Percentiles rank a stretch among this genome's conserved stretches.
Evolutionary conservation across 2,329 filamentous ascomycete genomes (phyloP).

Genomic region (Chlorencoelia australis): DNA sequence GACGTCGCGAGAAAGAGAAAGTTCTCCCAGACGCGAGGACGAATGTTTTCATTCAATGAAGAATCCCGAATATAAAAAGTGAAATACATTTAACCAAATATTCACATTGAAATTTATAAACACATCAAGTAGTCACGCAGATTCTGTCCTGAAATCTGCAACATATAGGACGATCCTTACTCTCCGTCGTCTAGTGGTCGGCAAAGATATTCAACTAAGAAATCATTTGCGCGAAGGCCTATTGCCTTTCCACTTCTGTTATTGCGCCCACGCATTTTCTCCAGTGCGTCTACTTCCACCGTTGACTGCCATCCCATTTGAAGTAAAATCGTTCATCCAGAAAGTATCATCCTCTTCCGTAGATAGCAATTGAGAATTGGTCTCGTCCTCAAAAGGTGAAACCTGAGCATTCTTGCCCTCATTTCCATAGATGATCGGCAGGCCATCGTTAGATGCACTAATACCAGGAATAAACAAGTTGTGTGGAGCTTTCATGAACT

Average conservation of each 20-base stretch:
- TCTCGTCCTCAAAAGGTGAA: slow-evolving; percentile 29
- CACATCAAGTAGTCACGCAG: too few relatives aligned
- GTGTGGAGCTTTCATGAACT: slow-evolving; percentile 37
- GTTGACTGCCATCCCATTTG: slow-evolving; percentile 12
- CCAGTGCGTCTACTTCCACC: slow-evolving; percentile 16
- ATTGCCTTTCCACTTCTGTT: slow-evolving; percentile 27
- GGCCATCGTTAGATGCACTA: slow-evolving; percentile 11
- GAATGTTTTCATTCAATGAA: too few relatives aligned
- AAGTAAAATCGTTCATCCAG: slow-evolving; percentile 32
- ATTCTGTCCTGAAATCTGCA: too few relatives aligned
- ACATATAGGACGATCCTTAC: too few relatives aligned
- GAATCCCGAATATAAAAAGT: background rate
- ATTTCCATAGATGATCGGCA: slow-evolving; percentile 14
- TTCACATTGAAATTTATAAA: slow-evolving; percentile 1
- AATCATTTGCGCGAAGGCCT: slow-evolving; percentile 24
- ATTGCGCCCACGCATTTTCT: slow-evolving; percentile 26
- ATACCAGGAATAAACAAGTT: slow-evolving; percentile 7
- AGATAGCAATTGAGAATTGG: slow-evolving; percentile 29
- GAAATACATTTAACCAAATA: too few relatives aligned
- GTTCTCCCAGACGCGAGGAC: too few relatives aligned
- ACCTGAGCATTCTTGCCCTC: slow-evolving; percentile 35
- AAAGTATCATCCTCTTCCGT: slow-evolving; percentile 38
- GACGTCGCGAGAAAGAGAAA: too few relatives aligned
- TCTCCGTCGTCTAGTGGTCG: slow-evolving; percentile 21
- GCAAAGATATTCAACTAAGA: slow-evolving; percentile 17